phyloP scores from a whole-genome alignment of 148 eudicot species.

The Oxyria digyna region DNA sequence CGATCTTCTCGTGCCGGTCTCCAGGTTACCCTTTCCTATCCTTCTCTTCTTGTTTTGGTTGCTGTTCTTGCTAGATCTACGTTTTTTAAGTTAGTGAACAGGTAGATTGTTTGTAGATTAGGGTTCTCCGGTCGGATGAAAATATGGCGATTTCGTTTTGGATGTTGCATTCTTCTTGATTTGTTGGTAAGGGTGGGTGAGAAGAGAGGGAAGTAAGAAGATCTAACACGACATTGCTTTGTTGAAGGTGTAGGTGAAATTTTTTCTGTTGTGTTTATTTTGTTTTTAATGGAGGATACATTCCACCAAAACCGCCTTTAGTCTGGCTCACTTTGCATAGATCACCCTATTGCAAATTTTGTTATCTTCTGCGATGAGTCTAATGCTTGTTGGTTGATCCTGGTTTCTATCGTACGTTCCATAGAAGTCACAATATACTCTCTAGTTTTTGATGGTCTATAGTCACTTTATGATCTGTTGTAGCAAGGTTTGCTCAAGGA shows the following conservation, averaged over 20 bases:
- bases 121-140: neutral
- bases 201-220: neutral
- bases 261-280: neutral
- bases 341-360: neutral
- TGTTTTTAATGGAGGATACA: neutral
- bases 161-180: neutral
- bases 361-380: neutral
- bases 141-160: too few species aligned
- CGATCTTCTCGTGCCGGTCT: constrained; percentile 83
- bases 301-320: neutral
- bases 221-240: neutral
- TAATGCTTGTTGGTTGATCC: neutral
- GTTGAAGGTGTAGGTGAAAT: neutral
- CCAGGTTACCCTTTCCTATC: constrained; percentile 30
- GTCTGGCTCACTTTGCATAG: neutral
- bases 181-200: neutral
- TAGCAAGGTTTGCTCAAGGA: neutral
- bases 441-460: neutral
- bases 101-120: neutral
- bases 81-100: neutral
- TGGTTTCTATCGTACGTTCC: neutral
- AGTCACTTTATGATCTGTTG: neutral
- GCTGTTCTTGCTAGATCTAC: neutral
- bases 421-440: neutral
- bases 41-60: neutral